Conservation (phyloP, 805 yeast genomes). For the Ogataea siamensis region DNA sequence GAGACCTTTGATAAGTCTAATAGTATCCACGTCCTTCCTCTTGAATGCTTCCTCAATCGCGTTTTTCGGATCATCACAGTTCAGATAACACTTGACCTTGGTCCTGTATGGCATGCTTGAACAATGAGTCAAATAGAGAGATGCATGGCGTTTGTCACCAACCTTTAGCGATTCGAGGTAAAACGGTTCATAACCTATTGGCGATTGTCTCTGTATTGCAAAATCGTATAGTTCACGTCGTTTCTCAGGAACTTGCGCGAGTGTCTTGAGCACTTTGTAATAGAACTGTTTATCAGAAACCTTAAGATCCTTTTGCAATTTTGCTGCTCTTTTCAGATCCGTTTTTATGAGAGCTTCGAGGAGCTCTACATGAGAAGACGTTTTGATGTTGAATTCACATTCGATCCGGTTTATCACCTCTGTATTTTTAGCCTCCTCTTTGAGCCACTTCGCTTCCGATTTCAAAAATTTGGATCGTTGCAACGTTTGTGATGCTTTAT, state of each 20-base stretch:
- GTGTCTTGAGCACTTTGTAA: constrained; percentile 49
- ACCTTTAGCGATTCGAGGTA: constrained; percentile 50
- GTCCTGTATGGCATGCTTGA: constrained; percentile 42
- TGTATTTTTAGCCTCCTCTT: constrained; percentile 44
- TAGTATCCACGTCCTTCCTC: constrained; percentile 40
- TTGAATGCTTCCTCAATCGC: constrained; percentile 51
- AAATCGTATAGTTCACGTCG: constrained; percentile 51
- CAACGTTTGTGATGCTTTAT: constrained; percentile 31
- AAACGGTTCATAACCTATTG: constrained; percentile 70
- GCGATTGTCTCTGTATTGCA: constrained; percentile 53
- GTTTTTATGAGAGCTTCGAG: constrained; percentile 42
- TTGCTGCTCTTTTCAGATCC: constrained; percentile 50
- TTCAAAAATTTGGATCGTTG: constrained; percentile 33
- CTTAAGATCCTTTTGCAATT: constrained; percentile 50
- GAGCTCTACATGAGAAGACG: constrained; percentile 44
- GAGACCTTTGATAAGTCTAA: constrained; percentile 28
- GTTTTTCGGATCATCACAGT: constrained; percentile 48
- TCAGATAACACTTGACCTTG: constrained; percentile 48
- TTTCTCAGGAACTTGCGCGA: constrained; percentile 49
- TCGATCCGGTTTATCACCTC: constrained; percentile 43
- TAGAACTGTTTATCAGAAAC: constrained; percentile 57
- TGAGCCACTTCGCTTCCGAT: constrained; percentile 40
- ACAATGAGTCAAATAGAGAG: constrained; percentile 56
- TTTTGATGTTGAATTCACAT: background rate
- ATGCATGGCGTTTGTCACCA: constrained; percentile 60